These are phyloP conservation scores for Stagonosporopsis rhizophila DNA, from an alignment of 2,329 filamentous ascomycete genomes.

Conservation along the genomic window DNA sequence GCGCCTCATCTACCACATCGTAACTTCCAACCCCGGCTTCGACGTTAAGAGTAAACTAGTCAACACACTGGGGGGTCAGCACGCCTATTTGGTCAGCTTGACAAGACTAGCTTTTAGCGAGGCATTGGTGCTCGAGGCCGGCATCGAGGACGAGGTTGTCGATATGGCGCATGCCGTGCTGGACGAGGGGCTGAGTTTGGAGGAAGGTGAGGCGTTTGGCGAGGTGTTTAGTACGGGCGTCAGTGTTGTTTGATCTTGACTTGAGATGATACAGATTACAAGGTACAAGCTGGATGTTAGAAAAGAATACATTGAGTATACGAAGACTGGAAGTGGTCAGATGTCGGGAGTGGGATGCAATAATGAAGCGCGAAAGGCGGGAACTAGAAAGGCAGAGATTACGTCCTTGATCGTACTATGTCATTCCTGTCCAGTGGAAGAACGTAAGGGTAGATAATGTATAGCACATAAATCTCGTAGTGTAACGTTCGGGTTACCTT, in stretches of 20 bases:
- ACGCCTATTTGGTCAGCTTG: conserved; percentile 82
- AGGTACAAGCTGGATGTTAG: no score
- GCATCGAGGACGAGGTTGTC: conserved; percentile 77
- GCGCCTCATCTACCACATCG: conserved; percentile 67
- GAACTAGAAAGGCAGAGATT: no score
- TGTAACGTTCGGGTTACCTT: no score
- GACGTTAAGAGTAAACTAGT: conserved; percentile 75
- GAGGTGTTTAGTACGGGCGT: conserved; percentile 50
- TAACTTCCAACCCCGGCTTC: conserved; percentile 67
- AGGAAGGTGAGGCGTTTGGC: conserved; percentile 71
- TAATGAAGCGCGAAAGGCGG: no score
- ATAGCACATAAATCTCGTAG: no score
- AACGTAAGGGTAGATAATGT: no score
- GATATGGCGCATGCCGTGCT: conserved; percentile 83
- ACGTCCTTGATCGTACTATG: no score
- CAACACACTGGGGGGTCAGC: conserved; percentile 72
- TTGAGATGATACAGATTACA: no score
- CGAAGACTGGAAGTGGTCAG: no score
- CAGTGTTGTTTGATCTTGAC: conserved; percentile 5
- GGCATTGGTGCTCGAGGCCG: conserved; percentile 76
- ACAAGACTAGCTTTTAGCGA: conserved; percentile 87
- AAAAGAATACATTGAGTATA: no score
- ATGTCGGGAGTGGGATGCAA: no score
- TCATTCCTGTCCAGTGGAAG: no score
- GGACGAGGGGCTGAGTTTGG: conserved; percentile 80